Base-by-base conservation (phyloP, 179 eudicot genomes). In the Amaranthus tricolor region DNA sequence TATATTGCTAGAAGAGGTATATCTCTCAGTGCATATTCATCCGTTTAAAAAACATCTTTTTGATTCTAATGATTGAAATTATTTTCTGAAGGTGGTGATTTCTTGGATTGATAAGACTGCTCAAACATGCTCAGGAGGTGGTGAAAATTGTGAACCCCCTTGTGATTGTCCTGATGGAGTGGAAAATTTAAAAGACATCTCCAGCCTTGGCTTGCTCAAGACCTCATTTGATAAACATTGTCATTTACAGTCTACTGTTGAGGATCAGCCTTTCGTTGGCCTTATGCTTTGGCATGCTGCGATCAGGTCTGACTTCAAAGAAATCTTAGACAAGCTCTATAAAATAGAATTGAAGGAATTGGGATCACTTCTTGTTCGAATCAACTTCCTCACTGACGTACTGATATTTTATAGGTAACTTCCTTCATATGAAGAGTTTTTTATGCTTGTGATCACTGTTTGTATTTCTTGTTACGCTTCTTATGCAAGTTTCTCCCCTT, bases 351-450 rank as follows among this genome's bases (percentile, higher is more conserved):
- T 85, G 77, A 75, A 72, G 61, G 60, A 72, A 56, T 56, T 89
- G 81, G 61, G 80, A 49, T 76, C 89, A 58, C 78, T 82, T 57
- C 77, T 88, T 50, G 70, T 81, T 53, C 91, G 78, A 75, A 80
- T 92, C 72, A 90, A 87, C 72, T 94, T 94, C 80, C 78, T 90
- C 68, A 80, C 78, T 20, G 94, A 94, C 74, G 83, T 90, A 78
- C 82, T 90, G 68, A 82, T 87, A 65, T 89, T 84, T 82, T 89
- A 92, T 75, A 84, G 97, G 98, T 94, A 89, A 79, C 55, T 13
- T 21, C 72, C 65, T 74, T 55, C 54, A 45, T 59, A 56, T 70
- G 62, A 70, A 66, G 45, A 66, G 44, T 72, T 64, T 61, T 53
- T 72, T 45, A 50, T 31, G 3, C 40, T 2, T 31, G 40, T 31